phyloP scores from a whole-genome alignment of 768 basidiomycete species.

The Leccinum longicurvipes region DNA sequence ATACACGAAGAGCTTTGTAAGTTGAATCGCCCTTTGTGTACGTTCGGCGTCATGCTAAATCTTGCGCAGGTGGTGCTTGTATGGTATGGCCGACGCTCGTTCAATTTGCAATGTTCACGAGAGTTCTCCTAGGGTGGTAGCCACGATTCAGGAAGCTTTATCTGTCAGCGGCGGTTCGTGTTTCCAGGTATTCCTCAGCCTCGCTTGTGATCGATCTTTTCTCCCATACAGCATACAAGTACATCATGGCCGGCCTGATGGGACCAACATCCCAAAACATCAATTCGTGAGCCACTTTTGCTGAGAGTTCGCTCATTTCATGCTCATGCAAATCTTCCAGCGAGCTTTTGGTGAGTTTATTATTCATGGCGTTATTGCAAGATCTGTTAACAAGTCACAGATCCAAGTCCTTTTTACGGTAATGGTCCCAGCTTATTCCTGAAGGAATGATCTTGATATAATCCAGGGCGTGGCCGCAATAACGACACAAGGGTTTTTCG shows the following conservation, averaged over 20 bases:
- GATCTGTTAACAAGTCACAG: not conserved
- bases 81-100: not conserved
- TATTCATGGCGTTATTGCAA: too few species aligned
- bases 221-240: not conserved
- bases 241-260: not conserved
- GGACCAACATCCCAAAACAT: not conserved
- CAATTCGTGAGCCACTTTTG: not conserved
- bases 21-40: not conserved
- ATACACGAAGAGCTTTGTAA: not conserved
- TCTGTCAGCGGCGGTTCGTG: not conserved
- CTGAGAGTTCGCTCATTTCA: not conserved
- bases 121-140: not conserved
- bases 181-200: not conserved
- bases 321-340: not conserved
- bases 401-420: not conserved
- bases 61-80: not conserved
- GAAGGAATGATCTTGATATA: not conserved
- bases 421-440: not conserved
- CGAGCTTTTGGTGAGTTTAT: not conserved
- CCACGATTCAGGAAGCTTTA: not conserved
- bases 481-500: not conserved
- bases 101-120: not conserved
- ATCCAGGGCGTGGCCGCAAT: not conserved
- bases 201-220: too few species aligned
- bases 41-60: too few species aligned